Evolutionary conservation across 129 eudicot species (phyloP).

Genomic region (Heracleum sosnowskyi): DNA sequence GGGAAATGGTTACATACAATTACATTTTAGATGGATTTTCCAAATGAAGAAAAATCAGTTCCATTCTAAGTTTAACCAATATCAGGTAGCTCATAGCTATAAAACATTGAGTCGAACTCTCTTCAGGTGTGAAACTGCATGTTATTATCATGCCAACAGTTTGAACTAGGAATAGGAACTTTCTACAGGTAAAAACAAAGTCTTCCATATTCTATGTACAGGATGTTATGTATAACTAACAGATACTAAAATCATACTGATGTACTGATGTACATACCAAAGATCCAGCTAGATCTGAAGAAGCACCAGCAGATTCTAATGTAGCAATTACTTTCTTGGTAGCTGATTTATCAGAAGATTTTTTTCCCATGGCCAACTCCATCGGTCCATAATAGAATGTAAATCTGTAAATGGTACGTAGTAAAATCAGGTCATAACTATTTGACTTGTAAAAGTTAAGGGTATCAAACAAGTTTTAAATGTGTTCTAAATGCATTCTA

Average conservation of each 20-base stretch:
- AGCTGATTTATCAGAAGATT: constrained; percentile 70
- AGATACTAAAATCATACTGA: not conserved
- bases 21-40: not conserved
- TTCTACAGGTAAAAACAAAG: too few species aligned
- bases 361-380: constrained; percentile 99
- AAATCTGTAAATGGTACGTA: constrained; percentile 12
- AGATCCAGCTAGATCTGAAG: constrained; percentile 37
- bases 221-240: not conserved
- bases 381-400: constrained; percentile 62
- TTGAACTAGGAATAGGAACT: too few species aligned
- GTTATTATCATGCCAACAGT: too few species aligned
- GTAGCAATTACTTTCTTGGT: constrained; percentile 48
- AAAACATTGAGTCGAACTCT: too few species aligned
- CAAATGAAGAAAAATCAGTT: not conserved
- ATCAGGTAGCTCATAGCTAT: too few species aligned
- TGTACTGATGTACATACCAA: constrained; percentile 59
- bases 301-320: constrained; percentile 43
- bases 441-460: not conserved
- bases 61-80: not conserved
- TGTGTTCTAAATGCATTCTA: not conserved
- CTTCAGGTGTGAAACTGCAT: too few species aligned
- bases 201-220: too few species aligned
- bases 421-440: not conserved
- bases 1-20: not conserved
- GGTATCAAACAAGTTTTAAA: not conserved